These are phyloP conservation scores for Gynostemma pentaphyllum DNA, from an alignment of 306 rosid genomes.

Conservation along the genomic window DNA sequence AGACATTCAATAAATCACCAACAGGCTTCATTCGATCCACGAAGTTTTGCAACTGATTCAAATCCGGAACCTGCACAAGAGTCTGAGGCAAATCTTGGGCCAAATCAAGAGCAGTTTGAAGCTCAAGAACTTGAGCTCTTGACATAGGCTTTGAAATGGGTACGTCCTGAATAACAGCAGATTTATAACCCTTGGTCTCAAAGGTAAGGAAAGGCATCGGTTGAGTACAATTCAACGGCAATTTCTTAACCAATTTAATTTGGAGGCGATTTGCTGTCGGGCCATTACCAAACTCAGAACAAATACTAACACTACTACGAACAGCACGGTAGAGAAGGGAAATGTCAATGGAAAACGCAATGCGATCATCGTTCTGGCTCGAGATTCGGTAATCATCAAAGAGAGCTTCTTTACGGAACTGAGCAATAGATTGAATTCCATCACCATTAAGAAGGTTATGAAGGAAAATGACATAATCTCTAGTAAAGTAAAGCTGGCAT, in stretches of 20 bases:
- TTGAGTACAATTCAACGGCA: slow-evolving; percentile 46
- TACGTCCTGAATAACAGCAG: slow-evolving; percentile 85
- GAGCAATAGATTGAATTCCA: slow-evolving; percentile 79
- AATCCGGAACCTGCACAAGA: slow-evolving; percentile 82
- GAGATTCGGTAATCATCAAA: slow-evolving; percentile 76
- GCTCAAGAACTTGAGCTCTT: slow-evolving; percentile 58
- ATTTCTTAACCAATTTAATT: slow-evolving; percentile 77
- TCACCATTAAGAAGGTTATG: slow-evolving; percentile 86
- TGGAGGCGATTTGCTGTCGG: slow-evolving; percentile 45
- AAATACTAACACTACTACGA: slow-evolving; percentile 70
- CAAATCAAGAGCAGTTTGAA: slow-evolving; percentile 62
- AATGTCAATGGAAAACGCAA: slow-evolving; percentile 74
- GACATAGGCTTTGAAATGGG: slow-evolving; percentile 81
- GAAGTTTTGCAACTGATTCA: slow-evolving; percentile 70
- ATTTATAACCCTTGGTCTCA: slow-evolving; percentile 66
- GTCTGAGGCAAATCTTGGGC: slow-evolving; percentile 89
- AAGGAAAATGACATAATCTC: slow-evolving; percentile 67
- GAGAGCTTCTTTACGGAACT: slow-evolving; percentile 61
- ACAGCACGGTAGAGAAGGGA: slow-evolving; percentile 80
- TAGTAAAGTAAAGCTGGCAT: slow-evolving; percentile 65
- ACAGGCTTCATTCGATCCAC: slow-evolving; percentile 87
- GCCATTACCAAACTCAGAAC: slow-evolving; percentile 49
- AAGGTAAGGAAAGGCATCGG: slow-evolving; percentile 74
- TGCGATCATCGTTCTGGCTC: slow-evolving; percentile 73
- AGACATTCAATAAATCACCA: slow-evolving; percentile 64